phyloP scores from a whole-genome alignment of 129 eudicot genomes.

The Chrysanthemum makinoi region DNA sequence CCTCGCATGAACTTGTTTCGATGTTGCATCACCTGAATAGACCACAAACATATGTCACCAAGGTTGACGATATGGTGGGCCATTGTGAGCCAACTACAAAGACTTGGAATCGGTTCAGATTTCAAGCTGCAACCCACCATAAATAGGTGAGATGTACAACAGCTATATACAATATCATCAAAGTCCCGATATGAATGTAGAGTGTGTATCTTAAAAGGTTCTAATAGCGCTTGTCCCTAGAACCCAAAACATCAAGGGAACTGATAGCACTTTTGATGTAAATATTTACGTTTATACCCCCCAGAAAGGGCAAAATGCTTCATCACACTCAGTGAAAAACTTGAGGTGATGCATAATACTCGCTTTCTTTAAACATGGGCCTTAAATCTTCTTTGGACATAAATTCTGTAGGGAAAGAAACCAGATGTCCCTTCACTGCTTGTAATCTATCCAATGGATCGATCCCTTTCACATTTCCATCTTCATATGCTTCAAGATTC shows the following conservation, averaged over 20 bases:
- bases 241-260: conserved; percentile 21
- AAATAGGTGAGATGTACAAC: conserved; percentile 12
- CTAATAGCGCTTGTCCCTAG: conserved; percentile 21
- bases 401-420: conserved; percentile 85
- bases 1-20: neutral
- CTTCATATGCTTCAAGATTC: conserved; percentile 69
- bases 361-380: conserved; percentile 94
- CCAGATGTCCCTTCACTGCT: conserved; percentile 90
- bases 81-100: neutral
- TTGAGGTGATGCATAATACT: conserved; percentile 96
- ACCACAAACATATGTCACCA: neutral
- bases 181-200: conserved; percentile 12
- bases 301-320: conserved; percentile 9
- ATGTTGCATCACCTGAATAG: neutral
- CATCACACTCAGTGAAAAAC: conserved; percentile 66
- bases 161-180: conserved; percentile 5
- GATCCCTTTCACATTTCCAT: conserved; percentile 58
- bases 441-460: conserved; percentile 85
- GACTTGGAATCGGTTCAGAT: neutral
- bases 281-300: conserved; percentile 15
- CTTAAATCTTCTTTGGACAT: conserved; percentile 94
- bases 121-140: neutral
- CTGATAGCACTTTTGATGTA: conserved; percentile 22
- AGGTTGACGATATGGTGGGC: neutral
- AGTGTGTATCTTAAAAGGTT: neutral